These are phyloP conservation scores for Gnomoniopsis smithogilvyi DNA, from an alignment of 2,329 filamentous ascomycete genomes.

Conservation along the genomic window DNA sequence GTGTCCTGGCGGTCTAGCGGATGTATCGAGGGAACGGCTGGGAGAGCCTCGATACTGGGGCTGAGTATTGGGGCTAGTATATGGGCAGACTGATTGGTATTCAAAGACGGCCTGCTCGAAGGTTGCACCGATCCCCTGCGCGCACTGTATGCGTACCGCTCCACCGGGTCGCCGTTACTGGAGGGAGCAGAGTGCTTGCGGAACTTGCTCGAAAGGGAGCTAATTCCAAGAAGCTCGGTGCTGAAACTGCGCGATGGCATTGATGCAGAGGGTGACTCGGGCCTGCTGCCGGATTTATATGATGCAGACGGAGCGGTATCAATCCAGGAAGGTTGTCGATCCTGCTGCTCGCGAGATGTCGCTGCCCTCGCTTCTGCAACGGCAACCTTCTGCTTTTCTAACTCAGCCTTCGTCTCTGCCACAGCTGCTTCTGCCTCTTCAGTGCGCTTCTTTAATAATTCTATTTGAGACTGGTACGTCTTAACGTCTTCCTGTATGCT, in stretches of 20 bases:
- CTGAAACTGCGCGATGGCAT: constrained; percentile 49
- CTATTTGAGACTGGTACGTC: constrained; percentile 56
- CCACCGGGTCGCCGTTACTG: constrained; percentile 44
- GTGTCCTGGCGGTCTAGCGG: constrained; percentile 45
- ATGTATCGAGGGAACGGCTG: constrained; percentile 38
- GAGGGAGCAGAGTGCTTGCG: constrained; percentile 49
- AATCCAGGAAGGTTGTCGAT: constrained; percentile 47
- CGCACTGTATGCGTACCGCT: constrained; percentile 30
- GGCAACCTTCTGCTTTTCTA: constrained; percentile 45
- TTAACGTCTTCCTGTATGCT: constrained; percentile 62
- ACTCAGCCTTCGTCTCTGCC: constrained; percentile 47
- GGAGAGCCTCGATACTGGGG: constrained; percentile 43
- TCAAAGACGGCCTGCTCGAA: constrained; percentile 36
- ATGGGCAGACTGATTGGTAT: constrained; percentile 35
- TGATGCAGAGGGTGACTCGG: constrained; percentile 52
- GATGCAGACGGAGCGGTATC: constrained; percentile 44
- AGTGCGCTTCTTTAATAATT: constrained; percentile 61
- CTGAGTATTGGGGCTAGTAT: constrained; percentile 37
- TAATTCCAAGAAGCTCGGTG: constrained; percentile 50
- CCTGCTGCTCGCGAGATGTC: constrained; percentile 26
- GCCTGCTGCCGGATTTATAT: constrained; percentile 46
- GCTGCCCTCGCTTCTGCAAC: constrained; percentile 29
- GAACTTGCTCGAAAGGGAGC: constrained; percentile 36
- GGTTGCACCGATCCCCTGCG: constrained; percentile 52
- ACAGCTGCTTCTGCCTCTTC: constrained; percentile 65